Conservation (phyloP, 2,329 filamentous ascomycete species). For the Capronia coronata region DNA sequence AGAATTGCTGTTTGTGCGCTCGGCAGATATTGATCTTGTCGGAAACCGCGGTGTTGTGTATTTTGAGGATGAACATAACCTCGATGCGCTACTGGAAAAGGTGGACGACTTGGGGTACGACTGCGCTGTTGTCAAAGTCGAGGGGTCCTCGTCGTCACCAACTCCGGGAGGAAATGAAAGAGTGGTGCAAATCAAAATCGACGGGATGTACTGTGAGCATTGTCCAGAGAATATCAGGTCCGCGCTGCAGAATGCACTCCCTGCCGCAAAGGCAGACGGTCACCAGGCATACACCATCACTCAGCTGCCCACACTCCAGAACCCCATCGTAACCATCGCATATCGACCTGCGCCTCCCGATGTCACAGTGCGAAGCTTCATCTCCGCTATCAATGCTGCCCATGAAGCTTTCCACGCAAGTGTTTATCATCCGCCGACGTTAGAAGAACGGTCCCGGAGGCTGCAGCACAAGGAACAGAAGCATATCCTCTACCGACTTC, state of each 20-base stretch:
- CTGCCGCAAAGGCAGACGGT: constrained; percentile 27
- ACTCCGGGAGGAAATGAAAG: constrained; percentile 32
- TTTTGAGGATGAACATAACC: constrained; percentile 44
- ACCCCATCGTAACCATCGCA: constrained; percentile 62
- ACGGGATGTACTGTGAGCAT: constrained; percentile 69
- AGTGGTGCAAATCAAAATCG: constrained; percentile 58
- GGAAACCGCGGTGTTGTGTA: constrained; percentile 46
- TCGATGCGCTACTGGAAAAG: constrained; percentile 42
- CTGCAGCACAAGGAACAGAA: constrained; percentile 66
- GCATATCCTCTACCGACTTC: constrained; percentile 61
- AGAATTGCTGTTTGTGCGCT: constrained; percentile 41
- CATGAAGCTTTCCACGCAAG: constrained; percentile 61
- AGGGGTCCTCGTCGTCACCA: constrained; percentile 31
- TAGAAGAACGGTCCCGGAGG: constrained; percentile 71
- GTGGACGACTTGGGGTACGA: constrained; percentile 61
- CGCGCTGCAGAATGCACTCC: constrained; percentile 26
- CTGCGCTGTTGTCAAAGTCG: constrained; percentile 50
- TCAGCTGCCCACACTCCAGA: constrained; percentile 50
- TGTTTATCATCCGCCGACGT: constrained; percentile 71
- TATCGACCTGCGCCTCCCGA: constrained; percentile 62
- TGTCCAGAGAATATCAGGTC: constrained; percentile 51
- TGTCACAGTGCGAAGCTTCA: constrained; percentile 70
- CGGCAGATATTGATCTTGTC: constrained; percentile 47
- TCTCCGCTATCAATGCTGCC: constrained; percentile 58
- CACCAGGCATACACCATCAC: constrained; percentile 45